Base-by-base conservation (phyloP, 2,329 filamentous ascomycete genomes). In the Neofusicoccum cordaticola region DNA sequence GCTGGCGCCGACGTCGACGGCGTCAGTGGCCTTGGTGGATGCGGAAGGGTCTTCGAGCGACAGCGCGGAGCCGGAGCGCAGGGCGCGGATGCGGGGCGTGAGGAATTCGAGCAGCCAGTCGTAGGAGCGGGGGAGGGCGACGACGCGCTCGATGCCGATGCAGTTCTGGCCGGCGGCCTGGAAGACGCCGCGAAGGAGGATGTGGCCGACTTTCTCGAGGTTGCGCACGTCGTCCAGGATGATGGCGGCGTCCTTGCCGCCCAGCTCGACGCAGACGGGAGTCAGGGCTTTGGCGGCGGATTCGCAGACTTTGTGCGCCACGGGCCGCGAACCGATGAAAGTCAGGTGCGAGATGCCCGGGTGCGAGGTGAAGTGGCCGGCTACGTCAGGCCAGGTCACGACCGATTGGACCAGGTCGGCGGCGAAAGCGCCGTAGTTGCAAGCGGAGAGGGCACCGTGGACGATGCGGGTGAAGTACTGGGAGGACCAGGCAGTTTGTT, bases 81-180 rank as follows among this genome's bases (percentile, higher is more conserved):
- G 82, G 11, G 85, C 84, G 67, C 84, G 83, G 69, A 98, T 91
- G 67, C 90, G 88, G 11, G 90, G 89, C 60, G 87, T 85, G 19
- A 99, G 85, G 66, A 88, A 83, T 4, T 82, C 77, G 61, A 97
- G 80, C 22, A 99, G 85, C 64, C 82, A 82, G 67, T 90, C 83
- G 80, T 98, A 96, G 60, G 91, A 84, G n/a, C 80, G 82, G 1
- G 92, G 89, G 15, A 91, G 85, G 27, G 90, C 92, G 70, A 98
- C 89, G 73, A 98, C 89, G 64, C 95, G 90, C 80, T 99, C 95
- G 69, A 97, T 94, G 63, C 95, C 95, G 73, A 99, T 94, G 79
- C 95, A 99, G 80, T 99, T 99, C 78, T 99, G 95, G 1, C 95
- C 95, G 15, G 93, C 90, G 60, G 93, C 93, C 78, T 99, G 95